These are phyloP conservation scores for Aspergillus baeticus DNA, from an alignment of 495 filamentous ascomycete species.

Conservation along the genomic window DNA sequence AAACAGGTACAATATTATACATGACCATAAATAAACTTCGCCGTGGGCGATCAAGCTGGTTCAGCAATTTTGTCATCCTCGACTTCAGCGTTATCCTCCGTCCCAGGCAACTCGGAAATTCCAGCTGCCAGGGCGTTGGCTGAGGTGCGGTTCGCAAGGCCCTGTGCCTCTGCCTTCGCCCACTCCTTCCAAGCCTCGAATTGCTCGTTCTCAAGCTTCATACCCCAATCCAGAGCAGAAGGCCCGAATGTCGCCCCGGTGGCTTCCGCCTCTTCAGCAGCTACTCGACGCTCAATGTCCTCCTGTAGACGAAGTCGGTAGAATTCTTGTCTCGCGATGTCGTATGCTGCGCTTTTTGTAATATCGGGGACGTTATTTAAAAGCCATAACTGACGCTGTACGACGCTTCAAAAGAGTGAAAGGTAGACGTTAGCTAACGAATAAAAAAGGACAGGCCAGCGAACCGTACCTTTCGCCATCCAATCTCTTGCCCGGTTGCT, in stretches of 20 bases:
- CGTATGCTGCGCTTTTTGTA: constrained; percentile 71
- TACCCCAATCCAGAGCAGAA: constrained; percentile 67
- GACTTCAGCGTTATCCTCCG: background rate
- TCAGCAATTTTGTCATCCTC: background rate
- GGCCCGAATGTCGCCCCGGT: constrained; percentile 86
- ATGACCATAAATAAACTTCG: constrained; percentile 26
- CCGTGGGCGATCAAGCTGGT: constrained; percentile 1
- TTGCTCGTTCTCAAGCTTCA: constrained; percentile 74
- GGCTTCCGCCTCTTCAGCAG: constrained; percentile 81
- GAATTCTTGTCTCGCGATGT: constrained; percentile 85
- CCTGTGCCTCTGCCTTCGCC: constrained; percentile 57
- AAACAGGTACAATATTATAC: constrained; percentile 34
- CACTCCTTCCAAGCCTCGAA: constrained; percentile 82
- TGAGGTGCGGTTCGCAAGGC: constrained; percentile 25
- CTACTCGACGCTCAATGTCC: constrained; percentile 80
- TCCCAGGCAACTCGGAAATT: no score
- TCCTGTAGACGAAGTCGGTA: constrained; percentile 78
- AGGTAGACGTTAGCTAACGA: constrained; percentile 18
- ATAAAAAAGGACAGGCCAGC: background rate
- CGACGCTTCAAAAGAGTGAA: constrained; percentile 60
- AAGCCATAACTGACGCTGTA: constrained; percentile 88
- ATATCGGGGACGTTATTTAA: constrained; percentile 63
- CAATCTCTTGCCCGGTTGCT: constrained; percentile 74
- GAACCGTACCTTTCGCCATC: constrained; percentile 78
- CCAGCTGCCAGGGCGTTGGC: constrained; percentile 4